A percentile compares a stretch with the other conserved stretches of the same genome.
Evolutionary conservation across 768 basidiomycete genomes (phyloP).

Genomic region (Hygrocybe punicea): DNA sequence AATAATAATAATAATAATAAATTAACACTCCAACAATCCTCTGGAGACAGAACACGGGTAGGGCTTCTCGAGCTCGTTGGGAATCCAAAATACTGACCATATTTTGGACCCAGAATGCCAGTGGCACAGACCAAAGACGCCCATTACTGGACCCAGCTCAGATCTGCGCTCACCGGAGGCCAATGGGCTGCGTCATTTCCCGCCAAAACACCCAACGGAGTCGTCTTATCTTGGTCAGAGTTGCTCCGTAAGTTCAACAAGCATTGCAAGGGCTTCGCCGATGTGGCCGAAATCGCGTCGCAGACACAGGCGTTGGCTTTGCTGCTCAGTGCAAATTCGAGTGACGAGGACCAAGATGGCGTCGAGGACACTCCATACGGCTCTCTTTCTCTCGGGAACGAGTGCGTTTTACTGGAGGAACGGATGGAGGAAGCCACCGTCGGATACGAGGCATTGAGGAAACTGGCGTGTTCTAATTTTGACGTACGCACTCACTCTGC

Average conservation of each 20-base stretch:
- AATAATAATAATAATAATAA: too few species aligned
- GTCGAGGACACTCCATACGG: conserved; percentile 29
- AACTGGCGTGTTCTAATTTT: conserved; percentile 46
- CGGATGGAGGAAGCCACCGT: conserved; percentile 53
- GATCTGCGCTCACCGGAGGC: conserved; percentile 66
- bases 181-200: conserved; percentile 64
- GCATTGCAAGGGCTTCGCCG: conserved; percentile 61
- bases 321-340: conserved; percentile 46
- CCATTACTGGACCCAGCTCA: conserved; percentile 77
- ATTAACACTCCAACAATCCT: too few species aligned
- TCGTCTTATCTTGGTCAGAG: conserved; percentile 65
- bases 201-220: conserved; percentile 55
- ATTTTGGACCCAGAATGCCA: too few species aligned
- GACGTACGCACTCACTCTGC: conserved; percentile 48
- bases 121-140: conserved; percentile 49
- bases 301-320: conserved; percentile 64
- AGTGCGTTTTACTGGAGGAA: conserved; percentile 56
- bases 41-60: too few species aligned
- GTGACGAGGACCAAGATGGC: conserved; percentile 57
- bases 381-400: conserved; percentile 47
- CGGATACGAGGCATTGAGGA: conserved; percentile 55
- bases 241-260: conserved; percentile 85
- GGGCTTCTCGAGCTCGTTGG: too few species aligned
- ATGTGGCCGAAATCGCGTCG: conserved; percentile 62
- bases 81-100: too few species aligned